phyloP scores from a whole-genome alignment of 192 early-diverging fungal species.

The Neocallimastix lanati region DNA sequence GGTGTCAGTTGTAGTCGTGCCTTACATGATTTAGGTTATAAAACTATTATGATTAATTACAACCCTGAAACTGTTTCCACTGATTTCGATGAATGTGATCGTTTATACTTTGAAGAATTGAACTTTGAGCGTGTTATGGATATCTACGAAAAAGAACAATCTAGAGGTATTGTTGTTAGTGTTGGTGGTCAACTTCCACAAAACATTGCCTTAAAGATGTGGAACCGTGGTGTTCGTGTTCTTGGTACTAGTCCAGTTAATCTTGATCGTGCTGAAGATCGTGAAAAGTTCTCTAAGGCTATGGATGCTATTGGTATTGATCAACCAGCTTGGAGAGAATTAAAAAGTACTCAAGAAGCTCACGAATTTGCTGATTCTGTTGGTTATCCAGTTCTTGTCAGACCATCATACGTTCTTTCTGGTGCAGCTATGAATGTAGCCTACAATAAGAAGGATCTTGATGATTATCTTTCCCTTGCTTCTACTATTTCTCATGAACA shows the following conservation, averaged over 20 bases:
- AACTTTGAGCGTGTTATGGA: slow-evolving; percentile 86
- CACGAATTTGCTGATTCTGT: slow-evolving; percentile 61
- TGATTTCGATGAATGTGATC: slow-evolving; percentile 94
- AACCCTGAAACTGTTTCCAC: slow-evolving; percentile 97
- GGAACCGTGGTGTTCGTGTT: slow-evolving; percentile 56
- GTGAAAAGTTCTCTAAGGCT: slow-evolving; percentile 83
- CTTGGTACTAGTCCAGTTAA: slow-evolving; percentile 77
- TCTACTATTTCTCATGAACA: slow-evolving; percentile 78
- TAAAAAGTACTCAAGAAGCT: slow-evolving; percentile 65
- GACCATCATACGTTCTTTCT: slow-evolving; percentile 91
- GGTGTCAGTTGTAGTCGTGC: slow-evolving; percentile 44
- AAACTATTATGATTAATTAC: slow-evolving; percentile 96
- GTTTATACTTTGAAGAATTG: slow-evolving; percentile 96
- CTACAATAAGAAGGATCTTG: slow-evolving; percentile 50
- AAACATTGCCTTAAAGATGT: slow-evolving; percentile 80
- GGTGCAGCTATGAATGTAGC: slow-evolving; percentile 97
- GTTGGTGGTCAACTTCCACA: slow-evolving; percentile 93
- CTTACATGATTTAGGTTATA: slow-evolving; percentile 56
- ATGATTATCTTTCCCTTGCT: slow-evolving; percentile 57
- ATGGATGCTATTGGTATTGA: slow-evolving; percentile 85
- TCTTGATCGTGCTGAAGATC: slow-evolving; percentile 88
- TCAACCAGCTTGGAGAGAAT: slow-evolving; percentile 92
- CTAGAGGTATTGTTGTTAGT: slow-evolving; percentile 70
- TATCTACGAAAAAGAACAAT: slow-evolving; percentile 74
- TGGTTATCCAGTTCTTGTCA: slow-evolving; percentile 82